A percentile compares a stretch with the other conserved stretches of the same genome.
phyloP scores from a whole-genome alignment of 2,329 filamentous ascomycete species.

The Nothophaeocryptopus gaeumannii region DNA sequence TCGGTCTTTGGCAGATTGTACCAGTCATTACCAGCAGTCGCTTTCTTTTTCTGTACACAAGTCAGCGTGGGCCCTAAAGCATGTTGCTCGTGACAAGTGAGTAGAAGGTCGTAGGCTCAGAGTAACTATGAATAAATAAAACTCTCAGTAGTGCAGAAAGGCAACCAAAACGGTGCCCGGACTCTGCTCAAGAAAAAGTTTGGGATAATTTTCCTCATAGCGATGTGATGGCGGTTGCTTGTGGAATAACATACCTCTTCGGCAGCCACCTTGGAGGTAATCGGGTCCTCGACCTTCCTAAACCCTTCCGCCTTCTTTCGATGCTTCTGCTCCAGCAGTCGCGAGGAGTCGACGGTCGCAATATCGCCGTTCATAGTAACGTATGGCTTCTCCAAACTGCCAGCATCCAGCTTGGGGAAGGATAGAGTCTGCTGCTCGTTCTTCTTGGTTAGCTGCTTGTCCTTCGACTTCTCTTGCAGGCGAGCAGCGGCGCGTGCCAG shows the following conservation, averaged over 20 bases:
- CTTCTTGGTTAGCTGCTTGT: slow-evolving; percentile 23
- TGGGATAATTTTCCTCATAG: slow-evolving; percentile 77
- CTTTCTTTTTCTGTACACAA: slow-evolving; percentile 52
- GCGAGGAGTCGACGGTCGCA: slow-evolving; percentile 52
- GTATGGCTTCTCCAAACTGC: slow-evolving; percentile 52
- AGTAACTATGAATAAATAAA: slow-evolving; percentile 71
- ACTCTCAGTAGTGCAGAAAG: slow-evolving; percentile 68
- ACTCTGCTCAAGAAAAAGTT: slow-evolving; percentile 68
- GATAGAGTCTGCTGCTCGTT: slow-evolving; percentile 35
- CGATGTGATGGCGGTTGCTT: slow-evolving; percentile 31
- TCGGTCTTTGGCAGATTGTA: slow-evolving; percentile 83
- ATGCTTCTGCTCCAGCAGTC: slow-evolving; percentile 49
- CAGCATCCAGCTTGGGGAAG: slow-evolving; percentile 52
- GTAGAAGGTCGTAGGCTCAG: slow-evolving; percentile 49
- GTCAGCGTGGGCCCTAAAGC: slow-evolving; percentile 23
- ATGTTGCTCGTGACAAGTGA: slow-evolving; percentile 10
- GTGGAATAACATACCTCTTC: slow-evolving; percentile 52
- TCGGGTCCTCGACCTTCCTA: slow-evolving; percentile 54
- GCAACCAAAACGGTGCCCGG: slow-evolving; percentile 75
- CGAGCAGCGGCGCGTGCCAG: slow-evolving; percentile 62
- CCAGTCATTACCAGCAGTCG: slow-evolving; percentile 77
- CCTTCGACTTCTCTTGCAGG: slow-evolving; percentile 46
- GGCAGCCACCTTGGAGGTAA: slow-evolving; percentile 46
- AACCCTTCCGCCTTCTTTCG: slow-evolving; percentile 43
- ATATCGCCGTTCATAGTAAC: slow-evolving; percentile 53